Percentiles rank a stretch among this genome's conserved stretches.
Conservation (phyloP, 306 rosid species). For the Castanea mollissima region DNA sequence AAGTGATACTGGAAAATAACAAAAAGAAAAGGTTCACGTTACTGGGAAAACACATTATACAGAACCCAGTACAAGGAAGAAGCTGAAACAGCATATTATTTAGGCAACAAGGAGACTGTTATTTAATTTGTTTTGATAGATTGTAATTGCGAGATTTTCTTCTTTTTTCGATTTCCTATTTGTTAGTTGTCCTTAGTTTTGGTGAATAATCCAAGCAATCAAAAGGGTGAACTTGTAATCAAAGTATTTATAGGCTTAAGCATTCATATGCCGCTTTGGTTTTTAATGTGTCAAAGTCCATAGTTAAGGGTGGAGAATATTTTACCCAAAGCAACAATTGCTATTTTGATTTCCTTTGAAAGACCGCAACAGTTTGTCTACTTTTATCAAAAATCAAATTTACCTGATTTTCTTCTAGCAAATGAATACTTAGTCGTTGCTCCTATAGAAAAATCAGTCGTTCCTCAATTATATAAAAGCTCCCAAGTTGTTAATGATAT, state of each 20-base stretch:
- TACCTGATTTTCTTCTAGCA: background rate
- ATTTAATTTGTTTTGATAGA: slow-evolving; percentile 40
- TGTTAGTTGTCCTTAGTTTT: slow-evolving; percentile 42
- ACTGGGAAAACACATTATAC: slow-evolving; percentile 27
- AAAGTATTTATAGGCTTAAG: slow-evolving; percentile 23
- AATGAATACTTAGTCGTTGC: background rate
- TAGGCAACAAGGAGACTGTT: slow-evolving; percentile 47
- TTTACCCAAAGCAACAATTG: background rate
- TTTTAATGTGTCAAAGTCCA: background rate
- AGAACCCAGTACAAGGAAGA: slow-evolving; percentile 38
- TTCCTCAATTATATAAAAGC: background rate
- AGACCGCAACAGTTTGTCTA: background rate
- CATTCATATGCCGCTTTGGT: slow-evolving; percentile 1
- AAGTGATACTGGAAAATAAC: slow-evolving; percentile 29
- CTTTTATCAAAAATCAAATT: background rate
- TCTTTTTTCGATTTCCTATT: slow-evolving; percentile 32
- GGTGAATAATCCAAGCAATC: slow-evolving; percentile 46
- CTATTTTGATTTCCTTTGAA: background rate
- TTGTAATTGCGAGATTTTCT: slow-evolving; percentile 59
- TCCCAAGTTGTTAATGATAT: background rate
- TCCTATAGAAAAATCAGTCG: background rate
- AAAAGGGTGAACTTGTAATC: slow-evolving; percentile 46
- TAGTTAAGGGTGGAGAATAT: background rate
- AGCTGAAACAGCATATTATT: slow-evolving; percentile 36
- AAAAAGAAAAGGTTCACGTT: slow-evolving; percentile 4